These are phyloP conservation scores for Calycina herbarum DNA, from an alignment of 2,329 filamentous ascomycete species.

Conservation along the genomic window DNA sequence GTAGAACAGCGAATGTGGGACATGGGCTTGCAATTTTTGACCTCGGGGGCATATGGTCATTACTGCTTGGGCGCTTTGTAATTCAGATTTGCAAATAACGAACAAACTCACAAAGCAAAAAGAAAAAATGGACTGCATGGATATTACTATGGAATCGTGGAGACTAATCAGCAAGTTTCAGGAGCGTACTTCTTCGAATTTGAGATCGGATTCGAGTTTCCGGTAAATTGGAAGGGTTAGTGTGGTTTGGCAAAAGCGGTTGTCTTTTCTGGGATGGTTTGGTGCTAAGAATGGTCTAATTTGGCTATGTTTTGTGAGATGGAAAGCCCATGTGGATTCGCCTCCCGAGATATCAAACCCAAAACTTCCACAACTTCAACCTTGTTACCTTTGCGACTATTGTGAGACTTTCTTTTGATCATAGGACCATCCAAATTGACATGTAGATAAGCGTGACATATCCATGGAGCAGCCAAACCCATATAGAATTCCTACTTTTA, in stretches of 20 bases:
- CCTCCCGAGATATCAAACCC: not conserved
- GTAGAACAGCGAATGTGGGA: slow-evolving; percentile 46
- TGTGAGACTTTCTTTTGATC: not conserved
- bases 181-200: not conserved
- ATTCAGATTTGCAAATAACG: slow-evolving; percentile 40
- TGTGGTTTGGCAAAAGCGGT: not conserved
- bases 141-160: slow-evolving; percentile 3
- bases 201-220: not conserved
- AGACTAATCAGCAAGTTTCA: slow-evolving; percentile 4
- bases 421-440: not conserved
- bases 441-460: not conserved
- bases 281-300: not conserved
- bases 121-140: not conserved
- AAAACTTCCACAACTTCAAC: not conserved
- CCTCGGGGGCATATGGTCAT: slow-evolving; percentile 62
- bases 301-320: not conserved
- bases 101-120: slow-evolving; percentile 37
- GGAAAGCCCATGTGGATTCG: not conserved
- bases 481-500: no score
- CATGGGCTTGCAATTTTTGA: slow-evolving; percentile 64
- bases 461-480: not conserved
- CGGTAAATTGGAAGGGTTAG: not conserved
- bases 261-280: not conserved
- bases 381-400: not conserved
- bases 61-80: slow-evolving; percentile 42